Base-by-base conservation (phyloP, 495 filamentous ascomycete species). In the Daldinia bambusicola region DNA sequence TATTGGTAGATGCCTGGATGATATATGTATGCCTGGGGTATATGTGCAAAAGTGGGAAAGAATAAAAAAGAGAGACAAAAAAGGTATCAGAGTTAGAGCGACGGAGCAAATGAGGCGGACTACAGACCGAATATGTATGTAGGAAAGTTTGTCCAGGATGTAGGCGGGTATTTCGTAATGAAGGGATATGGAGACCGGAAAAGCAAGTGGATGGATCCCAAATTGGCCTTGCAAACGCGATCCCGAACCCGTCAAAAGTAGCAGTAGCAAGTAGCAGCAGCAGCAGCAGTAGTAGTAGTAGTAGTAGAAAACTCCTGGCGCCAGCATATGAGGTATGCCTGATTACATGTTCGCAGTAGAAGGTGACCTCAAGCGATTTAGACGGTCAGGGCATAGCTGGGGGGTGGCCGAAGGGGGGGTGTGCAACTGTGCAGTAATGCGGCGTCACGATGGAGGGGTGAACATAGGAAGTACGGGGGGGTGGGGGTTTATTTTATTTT, bases 261-360 rank as follows among this genome's bases (percentile, higher is more conserved):
- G 71, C 61, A 69, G 52, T 51, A 59, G n/a, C n/a, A 52, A 52
- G 22, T 22, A 20, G 31, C 5, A 32, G 51, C 9, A 32, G 12
- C 16, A 56, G 52, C 53, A 58, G 14, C 13, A 51, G 22, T 22
- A 18, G 30, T 10, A 53, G 50, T 4, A 31, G 10, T 8, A 56
- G 52, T 52, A 50, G 51, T 12, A 66, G 61, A 69, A 74, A 76
- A 74, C 74, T 77, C 71, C 74, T 72, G 71, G 73, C 74, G 60
- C 73, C 71, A 70, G 70, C 68, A 71, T 66, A 64, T 67, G 68
- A 74, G 68, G 70, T 71, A 76, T 72, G 74, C 66, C 62, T 77
- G 74, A 77, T 77, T 77, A 77, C 73, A 77, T 77, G 67, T 68
- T 72, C 66, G 62, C 66, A 68, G 68, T 65, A 72, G 70, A 69